Conservation (phyloP, 192 early-diverging fungal genomes). For the Coemansia sp. region DNA sequence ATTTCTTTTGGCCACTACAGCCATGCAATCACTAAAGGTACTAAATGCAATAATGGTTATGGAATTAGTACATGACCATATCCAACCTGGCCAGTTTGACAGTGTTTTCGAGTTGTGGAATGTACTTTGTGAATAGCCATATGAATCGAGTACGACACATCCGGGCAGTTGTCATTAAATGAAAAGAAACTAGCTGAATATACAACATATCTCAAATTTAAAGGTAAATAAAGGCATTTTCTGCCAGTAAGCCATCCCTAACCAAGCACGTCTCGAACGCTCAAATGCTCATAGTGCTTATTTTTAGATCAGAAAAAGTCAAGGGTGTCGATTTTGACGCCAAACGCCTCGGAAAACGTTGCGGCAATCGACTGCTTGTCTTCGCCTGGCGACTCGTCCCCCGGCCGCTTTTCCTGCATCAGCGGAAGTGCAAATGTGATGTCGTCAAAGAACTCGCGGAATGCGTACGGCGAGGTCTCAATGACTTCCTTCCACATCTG, state of each 20-base stretch:
- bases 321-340: conserved; percentile 42
- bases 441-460: conserved; percentile 55
- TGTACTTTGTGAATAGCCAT: no score
- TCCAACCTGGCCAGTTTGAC: no score
- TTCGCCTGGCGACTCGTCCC: conserved; percentile 33
- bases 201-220: no score
- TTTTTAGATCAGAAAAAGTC: conserved; percentile 42
- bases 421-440: conserved; percentile 46
- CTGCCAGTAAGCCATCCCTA: not conserved
- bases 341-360: conserved; percentile 45
- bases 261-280: not conserved
- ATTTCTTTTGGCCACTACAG: no score
- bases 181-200: no score
- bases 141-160: no score
- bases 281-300: conserved; percentile 1
- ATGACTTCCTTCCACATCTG: conserved; percentile 55
- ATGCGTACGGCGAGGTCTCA: conserved; percentile 48
- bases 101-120: no score
- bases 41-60: no score
- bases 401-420: conserved; percentile 12
- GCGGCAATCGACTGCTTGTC: conserved; percentile 28
- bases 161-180: no score
- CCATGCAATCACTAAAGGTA: no score
- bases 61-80: no score
- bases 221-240: no score